Evolutionary conservation across 352 stramenopile species (phyloP).

Genomic region (Phytophthora brassicae): DNA sequence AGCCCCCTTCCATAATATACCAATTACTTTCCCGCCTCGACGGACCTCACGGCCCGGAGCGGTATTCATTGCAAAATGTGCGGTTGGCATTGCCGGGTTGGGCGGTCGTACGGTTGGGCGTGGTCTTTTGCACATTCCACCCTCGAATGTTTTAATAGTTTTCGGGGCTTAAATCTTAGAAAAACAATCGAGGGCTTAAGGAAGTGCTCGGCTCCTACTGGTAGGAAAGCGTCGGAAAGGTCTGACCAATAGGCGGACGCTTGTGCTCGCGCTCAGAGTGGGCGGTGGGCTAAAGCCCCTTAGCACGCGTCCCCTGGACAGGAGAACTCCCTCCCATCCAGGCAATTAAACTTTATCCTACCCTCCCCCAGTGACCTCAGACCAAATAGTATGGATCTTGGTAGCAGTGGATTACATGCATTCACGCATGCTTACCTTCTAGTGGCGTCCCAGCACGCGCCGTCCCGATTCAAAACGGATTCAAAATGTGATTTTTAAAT

Average conservation of each 20-base stretch:
- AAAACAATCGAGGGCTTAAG: neutral
- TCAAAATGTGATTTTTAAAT: too few relatives aligned
- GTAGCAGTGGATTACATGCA: too few relatives aligned
- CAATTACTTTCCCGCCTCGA: slow-evolving; percentile 4
- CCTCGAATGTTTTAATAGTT: neutral
- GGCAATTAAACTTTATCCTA: neutral
- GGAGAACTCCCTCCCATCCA: neutral
- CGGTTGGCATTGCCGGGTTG: neutral
- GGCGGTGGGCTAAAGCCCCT: neutral
- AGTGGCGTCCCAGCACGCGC: too few relatives aligned
- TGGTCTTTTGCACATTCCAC: neutral
- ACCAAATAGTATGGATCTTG: neutral
- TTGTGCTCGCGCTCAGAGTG: slow-evolving; percentile 1
- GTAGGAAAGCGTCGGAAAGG: neutral
- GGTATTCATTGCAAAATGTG: slow-evolving; percentile 1
- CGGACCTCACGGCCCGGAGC: neutral
- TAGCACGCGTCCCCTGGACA: neutral
- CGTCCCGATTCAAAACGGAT: too few relatives aligned
- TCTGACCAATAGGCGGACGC: neutral
- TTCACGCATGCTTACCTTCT: too few relatives aligned
- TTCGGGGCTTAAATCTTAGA: neutral
- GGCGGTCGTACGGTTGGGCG: neutral
- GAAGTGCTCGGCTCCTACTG: neutral
- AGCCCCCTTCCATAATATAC: neutral
- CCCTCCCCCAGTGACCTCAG: neutral